phyloP scores from a whole-genome alignment of 208 protist genomes.

The Crithidia bombi region DNA sequence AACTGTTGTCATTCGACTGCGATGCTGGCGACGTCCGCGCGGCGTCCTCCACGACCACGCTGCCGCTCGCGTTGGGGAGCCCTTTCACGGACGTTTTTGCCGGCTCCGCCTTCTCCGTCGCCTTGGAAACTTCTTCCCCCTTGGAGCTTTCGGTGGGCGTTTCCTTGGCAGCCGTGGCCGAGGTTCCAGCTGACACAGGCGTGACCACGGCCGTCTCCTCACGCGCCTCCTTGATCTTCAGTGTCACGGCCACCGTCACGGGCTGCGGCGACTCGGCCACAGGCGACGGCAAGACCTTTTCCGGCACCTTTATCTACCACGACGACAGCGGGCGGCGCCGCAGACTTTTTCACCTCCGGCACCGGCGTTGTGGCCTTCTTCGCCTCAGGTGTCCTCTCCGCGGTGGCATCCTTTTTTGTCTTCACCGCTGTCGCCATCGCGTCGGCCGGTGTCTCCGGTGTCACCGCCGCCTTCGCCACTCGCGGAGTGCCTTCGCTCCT shows the following conservation, averaged over 20 bases:
- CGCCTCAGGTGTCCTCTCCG: neutral
- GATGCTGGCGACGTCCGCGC: constrained; percentile 3
- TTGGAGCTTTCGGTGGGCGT: neutral
- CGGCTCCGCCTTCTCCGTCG: neutral
- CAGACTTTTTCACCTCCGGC: too few relatives aligned
- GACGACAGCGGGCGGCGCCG: too few relatives aligned
- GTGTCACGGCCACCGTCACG: too few relatives aligned
- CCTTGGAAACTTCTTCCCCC: too few relatives aligned
- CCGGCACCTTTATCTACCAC: neutral
- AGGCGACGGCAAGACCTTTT: too few relatives aligned
- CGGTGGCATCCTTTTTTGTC: neutral
- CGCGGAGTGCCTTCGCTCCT: neutral
- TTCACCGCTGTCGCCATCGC: neutral
- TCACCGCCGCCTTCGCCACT: neutral
- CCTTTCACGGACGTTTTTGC: neutral
- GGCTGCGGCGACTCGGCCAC: too few relatives aligned
- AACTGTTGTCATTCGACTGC: constrained; percentile 17
- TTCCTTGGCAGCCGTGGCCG: neutral
- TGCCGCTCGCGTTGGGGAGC: neutral
- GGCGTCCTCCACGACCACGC: neutral
- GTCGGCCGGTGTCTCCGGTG: neutral
- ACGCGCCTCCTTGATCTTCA: too few relatives aligned
- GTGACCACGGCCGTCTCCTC: neutral
- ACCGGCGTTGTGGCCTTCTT: too few relatives aligned
- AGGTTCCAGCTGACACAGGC: too few relatives aligned